Evolutionary conservation across 345 rosid species (phyloP).

Genomic region (Hibiscus tridactylites): DNA sequence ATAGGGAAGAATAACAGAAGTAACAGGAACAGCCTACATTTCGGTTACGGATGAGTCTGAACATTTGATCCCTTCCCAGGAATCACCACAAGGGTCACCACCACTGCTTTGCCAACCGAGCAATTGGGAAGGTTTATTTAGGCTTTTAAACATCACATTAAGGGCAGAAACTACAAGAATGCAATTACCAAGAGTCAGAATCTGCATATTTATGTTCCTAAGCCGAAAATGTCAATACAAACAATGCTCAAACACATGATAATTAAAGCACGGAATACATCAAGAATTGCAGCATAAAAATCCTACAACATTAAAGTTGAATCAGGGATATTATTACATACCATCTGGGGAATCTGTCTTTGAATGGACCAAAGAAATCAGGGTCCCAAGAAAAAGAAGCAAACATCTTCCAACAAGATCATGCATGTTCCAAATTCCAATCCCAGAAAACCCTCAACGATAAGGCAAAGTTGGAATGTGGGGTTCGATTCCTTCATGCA

Average conservation of each 20-base stretch:
- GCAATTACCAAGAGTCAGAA: slow-evolving; percentile 15
- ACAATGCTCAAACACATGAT: neutral
- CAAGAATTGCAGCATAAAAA: neutral
- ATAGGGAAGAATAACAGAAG: neutral
- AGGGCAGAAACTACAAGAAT: slow-evolving; percentile 63
- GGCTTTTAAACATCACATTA: slow-evolving; percentile 71
- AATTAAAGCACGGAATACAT: neutral
- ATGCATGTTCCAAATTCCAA: slow-evolving; percentile 11
- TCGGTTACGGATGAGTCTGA: slow-evolving; percentile 69
- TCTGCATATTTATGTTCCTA: neutral
- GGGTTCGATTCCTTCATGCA: slow-evolving; percentile 14
- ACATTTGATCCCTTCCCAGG: slow-evolving; percentile 88
- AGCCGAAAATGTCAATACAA: neutral
- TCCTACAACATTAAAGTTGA: neutral
- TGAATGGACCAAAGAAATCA: slow-evolving; percentile 31
- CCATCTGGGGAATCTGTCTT: slow-evolving; percentile 57
- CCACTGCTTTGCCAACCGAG: slow-evolving; percentile 66
- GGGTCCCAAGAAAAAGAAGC: slow-evolving; percentile 26
- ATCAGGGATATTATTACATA: slow-evolving; percentile 5
- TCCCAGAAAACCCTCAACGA: neutral
- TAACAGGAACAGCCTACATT: slow-evolving; percentile 33
- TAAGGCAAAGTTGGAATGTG: neutral
- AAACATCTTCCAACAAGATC: slow-evolving; percentile 15
- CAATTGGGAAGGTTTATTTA: slow-evolving; percentile 65
- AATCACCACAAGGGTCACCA: slow-evolving; percentile 84